Base-by-base conservation (phyloP, 2,329 filamentous ascomycete species). In the Amphichorda felina region DNA sequence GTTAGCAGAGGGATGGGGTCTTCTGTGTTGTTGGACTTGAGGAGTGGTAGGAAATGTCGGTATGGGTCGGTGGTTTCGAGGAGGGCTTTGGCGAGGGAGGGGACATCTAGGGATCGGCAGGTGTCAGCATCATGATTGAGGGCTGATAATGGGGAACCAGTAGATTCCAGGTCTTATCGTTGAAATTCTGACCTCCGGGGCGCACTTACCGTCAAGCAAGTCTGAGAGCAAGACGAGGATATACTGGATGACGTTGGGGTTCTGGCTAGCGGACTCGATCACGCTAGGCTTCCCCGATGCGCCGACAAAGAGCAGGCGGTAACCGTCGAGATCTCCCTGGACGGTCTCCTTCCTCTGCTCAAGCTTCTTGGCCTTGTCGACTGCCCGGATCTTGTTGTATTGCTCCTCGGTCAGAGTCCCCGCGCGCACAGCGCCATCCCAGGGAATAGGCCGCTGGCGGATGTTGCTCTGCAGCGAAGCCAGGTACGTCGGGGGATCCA, bases 401-500 rank as follows among this genome's bases (percentile, higher is more conserved):
- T 98, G 89, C 47, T 83, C 80, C 48, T 96, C 89, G 39, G 84
- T 94, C 61, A 98, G 83, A 53, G 86, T 91, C 59, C 88, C 86
- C 49, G 86, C 86, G 59, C 91, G 78, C 46, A 94, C 86, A 50
- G 89, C 88, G 50, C 89, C 89, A 61, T 96, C 89, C 91, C 91
- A 98, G 39, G 89, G 88, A 62, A 98, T 94, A 45, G 88, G 88
- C 47, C 91, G 78, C 54, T 85, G 82, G 55, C 91, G 85, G 58
- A 96, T 94, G 70, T 96, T 96, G 75, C 85, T 93, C 68, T 94
- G 88, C 48, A 95, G 73, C 47, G 86, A 89, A 55, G 65, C 64
- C 39, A 77, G 77, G 61, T 95, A 95, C 40, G 84, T 83, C 40
- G 88, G 88, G 48, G 86, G 82, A 56, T 95, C 87, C 59, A 94